Conservation (phyloP, 75 land plant genomes). For the Gnetum montanum region DNA sequence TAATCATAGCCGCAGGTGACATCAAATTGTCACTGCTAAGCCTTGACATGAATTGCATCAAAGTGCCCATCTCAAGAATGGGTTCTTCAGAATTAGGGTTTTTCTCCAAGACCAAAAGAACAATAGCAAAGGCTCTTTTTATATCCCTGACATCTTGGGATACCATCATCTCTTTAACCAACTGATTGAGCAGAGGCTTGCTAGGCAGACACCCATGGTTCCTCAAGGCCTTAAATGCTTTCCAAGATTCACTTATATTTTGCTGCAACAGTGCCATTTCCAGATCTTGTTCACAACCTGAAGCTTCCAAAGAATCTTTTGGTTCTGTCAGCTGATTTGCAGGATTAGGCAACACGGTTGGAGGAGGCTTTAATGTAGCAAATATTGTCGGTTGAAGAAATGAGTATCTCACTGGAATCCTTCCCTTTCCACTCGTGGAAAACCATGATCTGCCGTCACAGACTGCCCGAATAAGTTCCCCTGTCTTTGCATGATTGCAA, state of each 20-base stretch:
- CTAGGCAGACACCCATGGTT: conserved; percentile 12
- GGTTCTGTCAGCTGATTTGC: conserved; percentile 1
- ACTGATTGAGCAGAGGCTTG: conserved; percentile 24
- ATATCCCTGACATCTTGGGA: conserved; percentile 21
- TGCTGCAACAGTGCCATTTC: conserved; percentile 23
- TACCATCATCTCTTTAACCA: conserved; percentile 39
- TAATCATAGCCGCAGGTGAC: conserved; percentile 36
- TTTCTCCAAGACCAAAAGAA: conserved; percentile 31
- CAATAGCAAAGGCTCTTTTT: conserved; percentile 43
- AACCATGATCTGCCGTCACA: conserved; percentile 6
- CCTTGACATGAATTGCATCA: conserved; percentile 14
- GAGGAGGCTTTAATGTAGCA: conserved; percentile 13
- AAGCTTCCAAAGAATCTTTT: conserved; percentile 8
- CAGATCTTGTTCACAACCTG: conserved; percentile 19
- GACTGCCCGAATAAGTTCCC: neutral
- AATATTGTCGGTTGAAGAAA: conserved; percentile 52
- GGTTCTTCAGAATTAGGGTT: conserved; percentile 11
- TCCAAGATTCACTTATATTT: conserved; percentile 52
- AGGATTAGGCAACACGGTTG: neutral
- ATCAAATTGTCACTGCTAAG: conserved; percentile 13
- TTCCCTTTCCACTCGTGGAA: conserved; percentile 10
- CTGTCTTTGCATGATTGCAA: no score
- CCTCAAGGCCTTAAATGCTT: conserved; percentile 46
- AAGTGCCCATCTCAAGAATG: conserved; percentile 18
- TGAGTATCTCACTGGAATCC: conserved; percentile 42